Evolutionary conservation across 2,329 filamentous ascomycete genomes (phyloP).

Genomic region (Pseudocercospora vitis): DNA sequence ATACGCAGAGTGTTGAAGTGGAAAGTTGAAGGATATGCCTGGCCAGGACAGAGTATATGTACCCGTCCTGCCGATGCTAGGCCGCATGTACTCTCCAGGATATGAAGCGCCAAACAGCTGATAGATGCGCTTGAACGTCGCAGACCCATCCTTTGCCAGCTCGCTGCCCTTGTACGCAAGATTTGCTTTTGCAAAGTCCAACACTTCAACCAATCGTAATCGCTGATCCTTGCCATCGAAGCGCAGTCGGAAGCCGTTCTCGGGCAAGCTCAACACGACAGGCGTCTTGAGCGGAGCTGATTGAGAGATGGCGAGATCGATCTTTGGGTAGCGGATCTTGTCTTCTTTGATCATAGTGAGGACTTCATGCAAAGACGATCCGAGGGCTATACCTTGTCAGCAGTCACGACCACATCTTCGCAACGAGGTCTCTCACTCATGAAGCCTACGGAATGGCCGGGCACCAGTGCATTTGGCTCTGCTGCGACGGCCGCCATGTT

Average conservation of each 20-base stretch:
- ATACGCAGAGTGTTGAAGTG: conserved; percentile 71
- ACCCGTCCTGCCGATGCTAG: conserved; percentile 59
- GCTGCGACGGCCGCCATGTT: conserved; percentile 7
- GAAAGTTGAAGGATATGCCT: conserved; percentile 89
- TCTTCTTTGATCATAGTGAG: conserved; percentile 85
- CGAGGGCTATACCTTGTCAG: conserved; percentile 62
- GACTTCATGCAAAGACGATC: conserved; percentile 86
- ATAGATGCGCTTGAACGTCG: conserved; percentile 59
- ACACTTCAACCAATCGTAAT: conserved; percentile 82
- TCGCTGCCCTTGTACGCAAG: conserved; percentile 81
- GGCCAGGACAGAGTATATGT: conserved; percentile 92
- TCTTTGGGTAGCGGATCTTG: conserved; percentile 75
- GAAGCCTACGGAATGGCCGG: conserved; percentile 40
- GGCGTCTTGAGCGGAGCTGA: conserved; percentile 71
- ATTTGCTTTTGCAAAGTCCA: conserved; percentile 82
- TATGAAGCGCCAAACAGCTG: conserved; percentile 94
- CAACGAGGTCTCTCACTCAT: conserved; percentile 37
- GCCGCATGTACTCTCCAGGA: conserved; percentile 83
- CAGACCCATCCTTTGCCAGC: conserved; percentile 62
- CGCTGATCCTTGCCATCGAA: conserved; percentile 95
- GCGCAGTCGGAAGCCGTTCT: conserved; percentile 83
- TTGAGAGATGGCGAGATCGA: conserved; percentile 81
- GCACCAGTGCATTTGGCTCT: conserved; percentile 25
- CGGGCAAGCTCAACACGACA: conserved; percentile 71
- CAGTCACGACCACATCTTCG: not conserved